These are phyloP conservation scores for Zalerion maritima DNA, from an alignment of 495 filamentous ascomycete species.

Conservation along the genomic window DNA sequence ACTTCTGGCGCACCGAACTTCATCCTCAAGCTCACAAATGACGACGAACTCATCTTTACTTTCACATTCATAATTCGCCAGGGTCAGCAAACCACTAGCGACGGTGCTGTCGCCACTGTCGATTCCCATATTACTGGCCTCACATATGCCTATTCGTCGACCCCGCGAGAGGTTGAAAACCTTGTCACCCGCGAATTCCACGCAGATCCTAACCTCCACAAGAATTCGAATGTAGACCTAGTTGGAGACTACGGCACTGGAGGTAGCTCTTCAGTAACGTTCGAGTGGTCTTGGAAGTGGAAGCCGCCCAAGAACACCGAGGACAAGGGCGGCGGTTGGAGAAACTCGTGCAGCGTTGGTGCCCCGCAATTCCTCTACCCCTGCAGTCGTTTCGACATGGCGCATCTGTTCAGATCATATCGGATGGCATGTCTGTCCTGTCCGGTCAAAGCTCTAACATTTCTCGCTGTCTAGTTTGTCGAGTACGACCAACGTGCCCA, in stretches of 20 bases:
- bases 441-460: constrained; percentile 10
- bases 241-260: constrained; percentile 78
- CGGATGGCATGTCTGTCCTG: constrained; percentile 7
- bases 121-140: constrained; percentile 79
- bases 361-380: constrained; percentile 1
- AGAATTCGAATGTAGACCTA: constrained; percentile 87
- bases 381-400: background rate
- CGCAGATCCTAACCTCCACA: constrained; percentile 92
- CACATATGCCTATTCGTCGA: constrained; percentile 83
- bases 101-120: constrained; percentile 32
- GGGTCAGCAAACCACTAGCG: constrained; percentile 34
- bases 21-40: constrained; percentile 73
- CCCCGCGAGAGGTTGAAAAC: constrained; percentile 74
- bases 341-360: constrained; percentile 75
- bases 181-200: constrained; percentile 90
- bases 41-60: constrained; percentile 80
- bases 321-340: constrained; percentile 84
- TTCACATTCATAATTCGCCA: constrained; percentile 86
- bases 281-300: constrained; percentile 96
- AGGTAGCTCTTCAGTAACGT: constrained; percentile 68
- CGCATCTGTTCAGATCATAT: background rate
- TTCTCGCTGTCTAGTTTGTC: constrained; percentile 60
- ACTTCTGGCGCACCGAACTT: constrained; percentile 47
- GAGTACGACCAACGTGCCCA: constrained; percentile 94
- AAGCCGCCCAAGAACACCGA: constrained; percentile 71